Base-by-base conservation (phyloP, 805 yeast species). In the Yamadazyma nakazawae region DNA sequence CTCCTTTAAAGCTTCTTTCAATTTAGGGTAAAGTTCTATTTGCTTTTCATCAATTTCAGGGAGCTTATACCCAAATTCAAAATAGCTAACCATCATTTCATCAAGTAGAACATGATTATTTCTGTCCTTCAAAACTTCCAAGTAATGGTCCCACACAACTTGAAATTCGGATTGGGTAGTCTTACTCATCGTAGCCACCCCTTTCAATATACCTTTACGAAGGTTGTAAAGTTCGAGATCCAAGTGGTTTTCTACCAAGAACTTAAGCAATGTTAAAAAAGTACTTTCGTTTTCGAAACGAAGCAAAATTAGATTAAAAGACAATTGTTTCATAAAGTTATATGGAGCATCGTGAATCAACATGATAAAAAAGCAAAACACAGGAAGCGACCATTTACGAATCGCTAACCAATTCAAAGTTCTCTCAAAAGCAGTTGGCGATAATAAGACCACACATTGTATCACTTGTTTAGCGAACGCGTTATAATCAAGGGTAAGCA, bases 281-380 rank as follows among this genome's bases (percentile, higher is more conserved):
- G 42, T 43, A 1, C 51, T 54, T 19, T 46, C 52, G 8, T 52
- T 38, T 16, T 54, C 57, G 40, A 59, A 55, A 43, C 54, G 54
- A 3, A 32, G 24, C 3, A 45, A 25, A 9, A 70, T 54, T 8
- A 63, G 47, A 2, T 58, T 52, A 18, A 59, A 43, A 0, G 65
- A 53, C n/a, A 57, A 55, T 26, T 59, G 57, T 40, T 61, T 61
- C 44, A 72, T 53, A 43, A 55, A 57, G 1, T 46, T 52, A 42
- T 54, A 61, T 3, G 75, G 75, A 1, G 75, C 68, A 49, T 61
- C 62, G 42, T 64, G 70, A 48, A 67, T 60, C 37, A 70, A 58
- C 2, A 54, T 46, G 8, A 70, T 48, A 38, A 62, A 70, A 43
- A 61, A 67, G 30, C 65, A 59, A 55, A 68, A 64, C 5, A 61